These are phyloP conservation scores for Cyberlindnera sargentensis DNA, from an alignment of 805 yeast genomes.

Conservation along the genomic window DNA sequence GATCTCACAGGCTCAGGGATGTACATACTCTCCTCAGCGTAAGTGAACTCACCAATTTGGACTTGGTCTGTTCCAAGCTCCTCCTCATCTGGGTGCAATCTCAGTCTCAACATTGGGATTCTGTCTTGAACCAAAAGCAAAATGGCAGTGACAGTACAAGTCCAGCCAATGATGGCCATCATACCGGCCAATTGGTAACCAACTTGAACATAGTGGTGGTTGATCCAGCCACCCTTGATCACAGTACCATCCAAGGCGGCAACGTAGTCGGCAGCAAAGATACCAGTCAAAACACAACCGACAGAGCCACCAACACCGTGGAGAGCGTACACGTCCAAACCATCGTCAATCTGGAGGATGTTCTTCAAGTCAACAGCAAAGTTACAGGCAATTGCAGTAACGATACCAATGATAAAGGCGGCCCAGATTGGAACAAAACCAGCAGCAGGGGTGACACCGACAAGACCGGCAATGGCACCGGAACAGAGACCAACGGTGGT, in stretches of 20 bases:
- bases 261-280: slow-evolving; percentile 88
- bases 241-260: slow-evolving; percentile 73
- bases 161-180: slow-evolving; percentile 64
- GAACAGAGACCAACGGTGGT: slow-evolving; percentile 91
- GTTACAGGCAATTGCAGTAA: slow-evolving; percentile 75
- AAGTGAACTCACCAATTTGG: slow-evolving; percentile 88
- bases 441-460: slow-evolving; percentile 95
- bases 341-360: slow-evolving; percentile 76
- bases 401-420: slow-evolving; percentile 74
- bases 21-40: slow-evolving; percentile 53
- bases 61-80: slow-evolving; percentile 81
- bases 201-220: slow-evolving; percentile 74
- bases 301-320: slow-evolving; percentile 92
- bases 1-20: slow-evolving; percentile 79
- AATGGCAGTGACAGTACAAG: slow-evolving; percentile 65
- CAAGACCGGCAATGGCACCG: slow-evolving; percentile 91
- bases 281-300: slow-evolving; percentile 82
- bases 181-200: slow-evolving; percentile 85
- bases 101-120: slow-evolving; percentile 73
- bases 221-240: slow-evolving; percentile 83
- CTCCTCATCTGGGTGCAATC: slow-evolving; percentile 84
- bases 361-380: slow-evolving; percentile 77
- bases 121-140: slow-evolving; percentile 61
- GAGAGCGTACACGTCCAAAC: slow-evolving; percentile 87
- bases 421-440: slow-evolving; percentile 93